Evolutionary conservation across 495 filamentous ascomycete species (phyloP), one percentile per base, ranked within the genome.

Genomic region (Physcia stellaris): DNA sequence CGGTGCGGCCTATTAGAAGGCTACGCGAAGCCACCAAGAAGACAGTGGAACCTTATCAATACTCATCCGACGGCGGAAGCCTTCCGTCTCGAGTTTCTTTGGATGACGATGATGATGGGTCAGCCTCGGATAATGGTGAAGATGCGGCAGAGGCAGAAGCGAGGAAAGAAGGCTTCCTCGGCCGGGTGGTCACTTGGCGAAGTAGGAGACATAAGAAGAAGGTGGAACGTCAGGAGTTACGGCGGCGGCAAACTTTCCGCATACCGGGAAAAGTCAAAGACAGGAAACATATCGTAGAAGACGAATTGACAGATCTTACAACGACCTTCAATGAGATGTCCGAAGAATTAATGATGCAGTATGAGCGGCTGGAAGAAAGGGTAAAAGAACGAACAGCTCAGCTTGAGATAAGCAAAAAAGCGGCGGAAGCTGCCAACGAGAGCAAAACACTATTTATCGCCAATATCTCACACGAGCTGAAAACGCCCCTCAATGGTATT

Each of bases 361-460:
- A 94, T 46, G 73, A 71, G 32, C 75, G 71, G 6, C 62, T 94
- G 17, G 87, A 94, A 49, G 79, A 90, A 37, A 79, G 86, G 35
- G 86, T 94, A 11, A 70, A 68, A 0, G 77, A 88, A 57, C 71
- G 86, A 28, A 95, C 87, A 16, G 68, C 68, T 16, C 82, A 93
- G 52, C 68, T 92, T 2, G 85, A 93, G 56, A 73, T 83, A 37
- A 86, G 82, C 50, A 94, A 94, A 56, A 78, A 85, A 59, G 83
- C 86, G 2, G 87, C 87, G 4, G 87, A 94, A 51, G 77, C 82
- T 11, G 87, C 87, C 6, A 94, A 93, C 49, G 82, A 93, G 56
- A 90, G 83, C 63, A 94, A 95, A 60, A 93, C 87, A 5, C 58
- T 93, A 18, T 95, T 95, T 57, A 88, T 95, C 45, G 87, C 87